Evolutionary conservation across 2,329 filamentous ascomycete species (phyloP), one percentile per base, ranked within the genome.

Genomic region (Geosmithia putterillii): DNA sequence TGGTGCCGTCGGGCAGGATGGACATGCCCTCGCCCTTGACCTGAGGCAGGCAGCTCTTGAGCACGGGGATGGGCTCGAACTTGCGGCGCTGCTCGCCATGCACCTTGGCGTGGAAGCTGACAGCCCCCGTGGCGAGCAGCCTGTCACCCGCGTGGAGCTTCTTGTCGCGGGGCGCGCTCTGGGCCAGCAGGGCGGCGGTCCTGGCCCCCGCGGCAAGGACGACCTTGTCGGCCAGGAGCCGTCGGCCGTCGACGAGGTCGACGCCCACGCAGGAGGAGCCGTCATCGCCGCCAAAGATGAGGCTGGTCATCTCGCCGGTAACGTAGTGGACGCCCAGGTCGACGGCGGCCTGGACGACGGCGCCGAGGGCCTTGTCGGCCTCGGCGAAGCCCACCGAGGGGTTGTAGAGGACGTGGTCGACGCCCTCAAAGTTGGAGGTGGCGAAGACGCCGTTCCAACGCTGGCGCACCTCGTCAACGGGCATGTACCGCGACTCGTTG

Each of bases 371-470:
- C 54, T 76, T 71, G 44, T 74, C 74, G 12, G 76, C 76, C 42
- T 74, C 70, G 17, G 68, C 74, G 66, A 74, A 79, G 2, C 76
- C 76, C 54, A 73, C 76, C 25, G 66, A 70, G 46, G 70, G 71
- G 59, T 79, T 80, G 49, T 72, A 66, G 19, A 76, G 64, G 17
- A 79, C 65, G 48, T 70, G 69, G 47, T 72, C 71, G 39, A 76
- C 65, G 7, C 65, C 72, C 7, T 63, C 66, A 52, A 77, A 78
- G 47, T 79, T 65, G 25, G 75, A 69, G 38, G 74, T 69, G 21
- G 71, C 66, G 50, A 79, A 79, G 7, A 74, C 56, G 0, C 74
- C 75, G 38, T 72, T 71, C 56, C 74, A 78, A 44, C 75, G 56
- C 51, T 62, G 60, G 39, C 70, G 67, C 34, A 74, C 72, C 47